A percentile compares a stretch with the other conserved stretches of the same genome.
These are phyloP conservation scores for Prunus kanzakura DNA, from an alignment of 306 rosid genomes.

Conservation along the genomic window DNA sequence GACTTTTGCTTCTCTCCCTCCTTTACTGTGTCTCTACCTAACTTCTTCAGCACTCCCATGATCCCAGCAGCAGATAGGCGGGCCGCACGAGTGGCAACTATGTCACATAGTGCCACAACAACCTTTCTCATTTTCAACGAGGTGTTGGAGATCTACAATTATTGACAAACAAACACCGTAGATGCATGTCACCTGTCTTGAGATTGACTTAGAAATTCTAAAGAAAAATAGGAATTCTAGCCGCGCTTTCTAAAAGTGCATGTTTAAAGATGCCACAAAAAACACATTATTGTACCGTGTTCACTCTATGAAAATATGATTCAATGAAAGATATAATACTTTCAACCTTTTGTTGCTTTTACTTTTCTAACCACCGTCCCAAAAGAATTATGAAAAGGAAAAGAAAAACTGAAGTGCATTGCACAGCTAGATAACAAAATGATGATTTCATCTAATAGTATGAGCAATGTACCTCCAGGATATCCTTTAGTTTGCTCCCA, in stretches of 20 bases:
- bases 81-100: conserved; percentile 83
- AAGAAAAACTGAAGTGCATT: conserved; percentile 5
- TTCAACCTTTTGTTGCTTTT: conserved; percentile 1
- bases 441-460: conserved; percentile 1
- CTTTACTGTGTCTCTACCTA: conserved; percentile 71
- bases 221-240: not conserved
- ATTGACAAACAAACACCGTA: not conserved
- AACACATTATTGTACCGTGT: not conserved
- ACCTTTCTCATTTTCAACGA: conserved; percentile 72
- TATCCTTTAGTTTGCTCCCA: conserved; percentile 62
- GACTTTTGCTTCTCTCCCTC: conserved; percentile 69
- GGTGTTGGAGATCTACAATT: conserved; percentile 58
- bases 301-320: not conserved
- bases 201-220: not conserved
- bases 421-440: not conserved
- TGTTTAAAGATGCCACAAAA: not conserved
- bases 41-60: conserved; percentile 75
- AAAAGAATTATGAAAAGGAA: not conserved
- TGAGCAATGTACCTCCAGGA: conserved; percentile 59
- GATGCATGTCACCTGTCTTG: not conserved
- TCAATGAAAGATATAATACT: not conserved
- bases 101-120: conserved; percentile 55
- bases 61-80: conserved; percentile 88
- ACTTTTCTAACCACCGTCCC: conserved; percentile 2
- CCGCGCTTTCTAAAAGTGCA: not conserved